phyloP scores from a whole-genome alignment of 208 protist genomes.

The Trypanosoma theileri region DNA sequence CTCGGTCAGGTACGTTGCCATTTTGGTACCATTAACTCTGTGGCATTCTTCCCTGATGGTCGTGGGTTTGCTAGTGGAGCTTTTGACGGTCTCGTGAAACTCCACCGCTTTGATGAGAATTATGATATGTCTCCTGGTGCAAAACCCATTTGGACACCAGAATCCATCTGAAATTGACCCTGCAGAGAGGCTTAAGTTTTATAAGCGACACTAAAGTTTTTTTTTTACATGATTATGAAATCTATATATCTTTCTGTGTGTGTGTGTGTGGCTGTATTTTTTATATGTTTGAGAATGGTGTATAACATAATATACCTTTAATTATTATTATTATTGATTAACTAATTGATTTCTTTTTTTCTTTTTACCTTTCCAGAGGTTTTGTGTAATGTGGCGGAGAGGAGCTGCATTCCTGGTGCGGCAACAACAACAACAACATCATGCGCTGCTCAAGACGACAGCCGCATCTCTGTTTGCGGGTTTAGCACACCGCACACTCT shows the following conservation, averaged over 20 bases:
- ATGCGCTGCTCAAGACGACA: neutral
- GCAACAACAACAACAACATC: neutral
- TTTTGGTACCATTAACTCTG: conserved; percentile 98
- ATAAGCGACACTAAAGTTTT: neutral
- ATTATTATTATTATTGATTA: neutral
- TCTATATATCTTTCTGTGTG: neutral
- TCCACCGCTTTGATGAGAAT: conserved; percentile 94
- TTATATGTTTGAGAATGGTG: neutral
- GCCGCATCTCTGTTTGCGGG: conserved; percentile 5
- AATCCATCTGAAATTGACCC: conserved; percentile 6
- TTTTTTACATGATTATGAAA: neutral
- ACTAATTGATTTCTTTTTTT: neutral
- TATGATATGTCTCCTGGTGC: conserved; percentile 85
- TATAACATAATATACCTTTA: neutral
- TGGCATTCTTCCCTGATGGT: conserved; percentile 96
- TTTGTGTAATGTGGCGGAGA: conserved; percentile 12
- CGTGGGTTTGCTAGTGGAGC: conserved; percentile 90
- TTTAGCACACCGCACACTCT: conserved; percentile 19
- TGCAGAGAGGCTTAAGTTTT: neutral
- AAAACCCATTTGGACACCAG: conserved; percentile 60
- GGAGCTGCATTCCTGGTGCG: neutral
- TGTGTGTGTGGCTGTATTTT: neutral
- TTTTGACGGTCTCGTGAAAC: conserved; percentile 96
- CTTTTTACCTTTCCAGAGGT: neutral
- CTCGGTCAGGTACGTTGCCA: conserved; percentile 96